Evolutionary conservation across 2,329 filamentous ascomycete genomes (phyloP).

Genomic region (Stemphylium lycopersici): DNA sequence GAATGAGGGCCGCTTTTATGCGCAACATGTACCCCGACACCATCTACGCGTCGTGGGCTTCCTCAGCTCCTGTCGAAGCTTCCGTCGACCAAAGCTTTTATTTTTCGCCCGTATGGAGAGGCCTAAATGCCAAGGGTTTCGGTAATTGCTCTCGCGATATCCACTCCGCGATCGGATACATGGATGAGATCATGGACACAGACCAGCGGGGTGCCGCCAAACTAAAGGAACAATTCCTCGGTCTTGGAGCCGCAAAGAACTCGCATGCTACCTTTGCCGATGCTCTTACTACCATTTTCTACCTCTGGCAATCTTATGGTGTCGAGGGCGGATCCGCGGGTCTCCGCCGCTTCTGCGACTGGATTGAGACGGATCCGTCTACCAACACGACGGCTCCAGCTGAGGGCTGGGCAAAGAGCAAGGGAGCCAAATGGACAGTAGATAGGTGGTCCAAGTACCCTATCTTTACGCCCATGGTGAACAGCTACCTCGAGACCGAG

Average conservation of each 20-base stretch:
- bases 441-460: constrained; percentile 53
- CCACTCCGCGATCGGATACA: constrained; percentile 56
- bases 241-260: constrained; percentile 54
- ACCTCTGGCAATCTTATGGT: constrained; percentile 54
- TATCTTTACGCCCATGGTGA: constrained; percentile 46
- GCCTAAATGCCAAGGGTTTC: constrained; percentile 51
- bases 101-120: constrained; percentile 57
- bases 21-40: constrained; percentile 48
- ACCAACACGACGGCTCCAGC: constrained; percentile 46
- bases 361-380: constrained; percentile 52
- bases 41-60: constrained; percentile 46
- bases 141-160: constrained; percentile 59
- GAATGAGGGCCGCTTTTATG: constrained; percentile 49
- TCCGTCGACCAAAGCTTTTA: constrained; percentile 58
- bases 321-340: constrained; percentile 43
- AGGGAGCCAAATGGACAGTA: constrained; percentile 51
- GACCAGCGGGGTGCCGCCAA: constrained; percentile 42
- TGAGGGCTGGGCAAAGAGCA: constrained; percentile 50
- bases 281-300: constrained; percentile 50
- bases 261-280: constrained; percentile 56
- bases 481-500: constrained; percentile 49
- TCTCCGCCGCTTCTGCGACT: constrained; percentile 55
- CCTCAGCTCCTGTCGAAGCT: constrained; percentile 53
- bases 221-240: constrained; percentile 58
- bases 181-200: constrained; percentile 54